Evolutionary conservation across 2,329 filamentous ascomycete genomes (phyloP).

Genomic region (Neurospora crassa): DNA sequence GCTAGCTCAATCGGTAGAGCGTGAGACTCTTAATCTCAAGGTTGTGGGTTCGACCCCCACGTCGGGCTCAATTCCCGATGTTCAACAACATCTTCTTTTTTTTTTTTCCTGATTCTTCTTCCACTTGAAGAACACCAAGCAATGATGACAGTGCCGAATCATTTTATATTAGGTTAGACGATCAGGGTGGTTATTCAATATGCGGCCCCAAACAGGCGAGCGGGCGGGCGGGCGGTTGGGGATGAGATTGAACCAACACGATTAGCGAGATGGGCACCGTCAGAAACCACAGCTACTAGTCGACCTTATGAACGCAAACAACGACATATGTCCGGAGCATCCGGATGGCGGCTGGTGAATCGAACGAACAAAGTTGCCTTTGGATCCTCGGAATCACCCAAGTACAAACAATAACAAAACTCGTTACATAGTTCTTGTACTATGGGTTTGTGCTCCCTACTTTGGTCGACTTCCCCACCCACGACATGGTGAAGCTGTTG

Average conservation of each 20-base stretch:
- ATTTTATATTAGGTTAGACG: too few relatives aligned
- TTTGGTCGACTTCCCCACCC: neutral
- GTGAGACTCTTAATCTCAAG: slow-evolving; percentile 51
- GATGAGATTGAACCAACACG: too few relatives aligned
- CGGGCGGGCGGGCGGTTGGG: neutral
- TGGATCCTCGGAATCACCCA: neutral
- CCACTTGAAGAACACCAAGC: too few relatives aligned
- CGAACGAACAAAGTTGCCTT: neutral
- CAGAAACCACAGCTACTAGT: neutral
- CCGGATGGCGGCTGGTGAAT: neutral
- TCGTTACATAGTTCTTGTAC: neutral
- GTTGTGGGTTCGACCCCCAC: neutral
- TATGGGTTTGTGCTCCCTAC: neutral
- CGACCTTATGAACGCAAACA: neutral
- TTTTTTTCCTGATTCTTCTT: too few relatives aligned
- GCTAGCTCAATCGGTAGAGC: slow-evolving; percentile 65
- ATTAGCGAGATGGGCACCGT: neutral
- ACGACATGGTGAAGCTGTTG: neutral
- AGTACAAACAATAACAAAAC: neutral
- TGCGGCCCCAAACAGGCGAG: too few relatives aligned
- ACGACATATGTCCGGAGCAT: neutral
- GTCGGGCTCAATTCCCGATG: neutral
- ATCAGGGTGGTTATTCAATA: too few relatives aligned
- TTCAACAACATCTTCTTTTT: neutral
- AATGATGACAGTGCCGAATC: too few relatives aligned